phyloP scores from a whole-genome alignment of 2,329 filamentous ascomycete genomes.

The Beauveria sp. region DNA sequence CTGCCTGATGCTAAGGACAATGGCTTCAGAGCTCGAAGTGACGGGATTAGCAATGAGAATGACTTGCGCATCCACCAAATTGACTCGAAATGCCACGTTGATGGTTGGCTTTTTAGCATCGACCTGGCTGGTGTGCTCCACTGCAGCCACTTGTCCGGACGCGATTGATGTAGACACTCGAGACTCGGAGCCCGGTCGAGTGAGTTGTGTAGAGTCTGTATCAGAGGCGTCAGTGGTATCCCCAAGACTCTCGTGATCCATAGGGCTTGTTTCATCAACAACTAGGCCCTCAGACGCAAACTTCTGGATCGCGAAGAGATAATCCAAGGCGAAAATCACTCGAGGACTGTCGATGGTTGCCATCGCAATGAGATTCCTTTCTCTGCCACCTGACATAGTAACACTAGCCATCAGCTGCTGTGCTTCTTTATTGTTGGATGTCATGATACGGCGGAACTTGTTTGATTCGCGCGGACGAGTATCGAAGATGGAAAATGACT shows the following conservation, averaged over 20 bases:
- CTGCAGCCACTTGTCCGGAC: conserved; percentile 13
- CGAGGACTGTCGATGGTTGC: conserved; percentile 90
- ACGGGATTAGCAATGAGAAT: conserved; percentile 94
- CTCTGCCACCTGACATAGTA: conserved; percentile 78
- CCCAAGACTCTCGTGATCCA: conserved; percentile 44
- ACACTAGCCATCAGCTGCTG: conserved; percentile 98
- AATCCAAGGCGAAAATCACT: conserved; percentile 92
- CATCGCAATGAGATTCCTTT: conserved; percentile 79
- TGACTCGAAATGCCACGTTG: conserved; percentile 80
- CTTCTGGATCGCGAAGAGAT: conserved; percentile 80
- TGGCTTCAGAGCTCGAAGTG: conserved; percentile 84
- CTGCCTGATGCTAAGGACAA: conserved; percentile 91
- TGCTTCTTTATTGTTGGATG: conserved; percentile 85
- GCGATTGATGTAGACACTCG: conserved; percentile 20
- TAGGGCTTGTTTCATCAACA: conserved; percentile 45
- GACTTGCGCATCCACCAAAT: conserved; percentile 91
- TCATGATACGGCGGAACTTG: conserved; percentile 98
- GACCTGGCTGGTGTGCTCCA: not conserved
- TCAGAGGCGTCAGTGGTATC: conserved; percentile 55
- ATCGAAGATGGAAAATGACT: conserved; percentile 91
- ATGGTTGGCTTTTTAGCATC: conserved; percentile 36
- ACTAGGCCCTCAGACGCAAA: conserved; percentile 69
- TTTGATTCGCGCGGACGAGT: conserved; percentile 84
- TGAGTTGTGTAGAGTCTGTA: conserved; percentile 46
- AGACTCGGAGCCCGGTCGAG: conserved; percentile 31